Conservation (phyloP, 495 filamentous ascomycete species). For the Amorphotheca resinae region DNA sequence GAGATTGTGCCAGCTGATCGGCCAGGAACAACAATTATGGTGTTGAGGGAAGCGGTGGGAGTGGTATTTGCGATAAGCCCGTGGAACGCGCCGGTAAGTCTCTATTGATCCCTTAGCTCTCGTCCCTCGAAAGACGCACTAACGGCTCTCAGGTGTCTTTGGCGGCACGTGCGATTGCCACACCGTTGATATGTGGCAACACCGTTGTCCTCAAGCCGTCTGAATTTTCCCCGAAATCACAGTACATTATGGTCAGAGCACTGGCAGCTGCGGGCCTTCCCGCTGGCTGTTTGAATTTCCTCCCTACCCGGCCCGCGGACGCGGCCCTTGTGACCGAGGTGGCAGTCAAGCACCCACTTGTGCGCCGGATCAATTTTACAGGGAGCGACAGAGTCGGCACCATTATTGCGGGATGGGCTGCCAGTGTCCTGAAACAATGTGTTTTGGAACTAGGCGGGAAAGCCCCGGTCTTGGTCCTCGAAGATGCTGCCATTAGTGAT, state of each 20-base stretch:
- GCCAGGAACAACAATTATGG: slow-evolving; percentile 14
- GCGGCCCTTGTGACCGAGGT: slow-evolving; percentile 38
- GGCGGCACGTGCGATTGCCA: slow-evolving; percentile 39
- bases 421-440: slow-evolving; percentile 53
- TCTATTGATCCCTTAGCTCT: not conserved
- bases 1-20: slow-evolving; percentile 23
- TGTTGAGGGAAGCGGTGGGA: slow-evolving; percentile 22
- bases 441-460: slow-evolving; percentile 49
- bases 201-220: slow-evolving; percentile 64
- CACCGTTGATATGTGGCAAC: slow-evolving; percentile 66
- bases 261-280: slow-evolving; percentile 64
- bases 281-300: slow-evolving; percentile 42
- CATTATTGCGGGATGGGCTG: slow-evolving; percentile 40
- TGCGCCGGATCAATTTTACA: slow-evolving; percentile 55
- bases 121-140: no score
- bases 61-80: slow-evolving; percentile 27
- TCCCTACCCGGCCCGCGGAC: slow-evolving; percentile 36
- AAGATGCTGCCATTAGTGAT: slow-evolving; percentile 45
- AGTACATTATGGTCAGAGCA: slow-evolving; percentile 56
- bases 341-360: slow-evolving; percentile 36
- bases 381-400: slow-evolving; percentile 44
- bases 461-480: slow-evolving; percentile 44
- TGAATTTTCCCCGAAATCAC: slow-evolving; percentile 60
- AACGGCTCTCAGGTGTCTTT: not conserved
- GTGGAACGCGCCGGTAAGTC: slow-evolving; percentile 23